A percentile compares a stretch with the other conserved stretches of the same genome.
These are phyloP conservation scores for Pichia scutulata DNA, from an alignment of 805 yeast species.

Conservation along the genomic window DNA sequence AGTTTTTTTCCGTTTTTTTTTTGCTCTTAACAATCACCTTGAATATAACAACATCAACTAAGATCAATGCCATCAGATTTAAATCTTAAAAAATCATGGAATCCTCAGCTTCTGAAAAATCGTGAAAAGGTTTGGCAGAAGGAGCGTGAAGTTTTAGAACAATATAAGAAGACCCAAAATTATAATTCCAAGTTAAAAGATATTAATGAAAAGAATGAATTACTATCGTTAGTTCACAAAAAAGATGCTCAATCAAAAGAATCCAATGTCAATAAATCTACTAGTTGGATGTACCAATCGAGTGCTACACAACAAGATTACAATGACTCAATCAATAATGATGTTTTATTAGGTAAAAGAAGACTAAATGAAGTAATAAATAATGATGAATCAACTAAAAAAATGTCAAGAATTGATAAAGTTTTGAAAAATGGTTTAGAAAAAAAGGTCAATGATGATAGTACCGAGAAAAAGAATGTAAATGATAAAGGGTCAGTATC, in stretches of 20 bases:
- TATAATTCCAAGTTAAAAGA: slow-evolving; percentile 54
- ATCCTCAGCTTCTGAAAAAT: slow-evolving; percentile 81
- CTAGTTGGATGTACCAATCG: slow-evolving; percentile 85
- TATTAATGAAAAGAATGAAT: slow-evolving; percentile 53
- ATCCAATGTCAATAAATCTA: slow-evolving; percentile 27
- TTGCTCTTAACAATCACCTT: no score
- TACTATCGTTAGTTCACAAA: slow-evolving; percentile 28
- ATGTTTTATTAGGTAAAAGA: slow-evolving; percentile 45
- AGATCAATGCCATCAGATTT: slow-evolving; percentile 57
- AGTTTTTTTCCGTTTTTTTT: no score
- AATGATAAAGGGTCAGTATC: slow-evolving; percentile 10
- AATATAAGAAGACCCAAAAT: slow-evolving; percentile 55
- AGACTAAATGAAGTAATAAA: slow-evolving; percentile 23
- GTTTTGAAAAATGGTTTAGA: slow-evolving; percentile 18
- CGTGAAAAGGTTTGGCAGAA: slow-evolving; percentile 76
- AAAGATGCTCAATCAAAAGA: slow-evolving; percentile 25
- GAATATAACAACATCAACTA: not conserved
- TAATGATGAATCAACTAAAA: not conserved
- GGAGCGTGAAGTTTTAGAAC: slow-evolving; percentile 73
- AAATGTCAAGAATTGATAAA: slow-evolving; percentile 9
- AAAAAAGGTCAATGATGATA: not conserved
- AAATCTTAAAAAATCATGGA: slow-evolving; percentile 92
- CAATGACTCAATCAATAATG: slow-evolving; percentile 36
- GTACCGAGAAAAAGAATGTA: slow-evolving; percentile 9
- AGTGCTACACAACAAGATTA: slow-evolving; percentile 22